Percentiles rank a stretch among this genome's conserved stretches.
Conservation (phyloP, 1,139 yeast species). For the Debaryomyces psychrophilus region DNA sequence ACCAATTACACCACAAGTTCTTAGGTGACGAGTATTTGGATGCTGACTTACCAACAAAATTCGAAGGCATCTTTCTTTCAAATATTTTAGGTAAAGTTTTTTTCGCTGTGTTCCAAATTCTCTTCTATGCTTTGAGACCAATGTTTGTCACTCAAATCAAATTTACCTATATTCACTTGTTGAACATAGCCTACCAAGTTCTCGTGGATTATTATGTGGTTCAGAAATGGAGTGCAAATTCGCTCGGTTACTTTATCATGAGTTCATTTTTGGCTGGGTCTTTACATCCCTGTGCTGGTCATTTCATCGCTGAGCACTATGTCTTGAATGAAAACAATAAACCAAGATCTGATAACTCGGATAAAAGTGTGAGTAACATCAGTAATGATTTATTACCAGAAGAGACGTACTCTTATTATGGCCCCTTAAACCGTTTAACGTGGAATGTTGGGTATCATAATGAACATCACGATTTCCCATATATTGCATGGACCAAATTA, state of each 20-base stretch:
- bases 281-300: slow-evolving; percentile 92
- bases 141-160: slow-evolving; percentile 79
- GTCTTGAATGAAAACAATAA: slow-evolving; percentile 65
- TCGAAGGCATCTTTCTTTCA: slow-evolving; percentile 74
- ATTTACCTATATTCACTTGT: slow-evolving; percentile 71
- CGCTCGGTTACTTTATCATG: slow-evolving; percentile 67
- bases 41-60: slow-evolving; percentile 81
- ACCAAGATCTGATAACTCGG: slow-evolving; percentile 23
- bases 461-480: slow-evolving; percentile 96
- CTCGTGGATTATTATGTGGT: slow-evolving; percentile 60
- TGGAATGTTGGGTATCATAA: slow-evolving; percentile 96
- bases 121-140: slow-evolving; percentile 88
- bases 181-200: slow-evolving; percentile 67
- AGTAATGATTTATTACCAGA: slow-evolving; percentile 50
- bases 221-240: slow-evolving; percentile 60
- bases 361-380: slow-evolving; percentile 28
- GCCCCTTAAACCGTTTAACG: slow-evolving; percentile 70
- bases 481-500: slow-evolving; percentile 84
- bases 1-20: slow-evolving; percentile 87
- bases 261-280: slow-evolving; percentile 90
- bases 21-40: slow-evolving; percentile 85
- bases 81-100: slow-evolving; percentile 85
- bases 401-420: slow-evolving; percentile 90
- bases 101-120: slow-evolving; percentile 86
- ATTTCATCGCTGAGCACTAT: slow-evolving; percentile 92